A percentile compares a stretch with the other conserved stretches of the same genome.
Conservation (phyloP, 768 basidiomycete species). For the Lactarius hatsudake region DNA sequence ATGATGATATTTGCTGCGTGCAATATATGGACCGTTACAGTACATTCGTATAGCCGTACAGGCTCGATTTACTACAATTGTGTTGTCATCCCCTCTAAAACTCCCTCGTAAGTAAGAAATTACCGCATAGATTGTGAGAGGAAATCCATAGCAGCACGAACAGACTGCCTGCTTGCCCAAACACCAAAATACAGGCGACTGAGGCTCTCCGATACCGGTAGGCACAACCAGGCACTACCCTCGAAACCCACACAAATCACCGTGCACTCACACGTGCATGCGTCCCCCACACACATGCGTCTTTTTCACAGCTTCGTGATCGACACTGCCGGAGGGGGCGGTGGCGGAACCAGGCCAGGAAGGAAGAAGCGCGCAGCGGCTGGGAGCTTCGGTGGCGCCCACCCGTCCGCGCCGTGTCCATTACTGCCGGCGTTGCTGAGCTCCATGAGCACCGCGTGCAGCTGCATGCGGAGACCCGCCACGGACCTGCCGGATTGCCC, state of each 20-base stretch:
- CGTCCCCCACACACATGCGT: background rate
- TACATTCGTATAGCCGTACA: no score
- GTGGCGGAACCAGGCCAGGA: background rate
- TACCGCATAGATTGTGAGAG: background rate
- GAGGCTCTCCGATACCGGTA: background rate
- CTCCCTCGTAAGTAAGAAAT: background rate
- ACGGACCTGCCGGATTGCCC: slow-evolving; percentile 27
- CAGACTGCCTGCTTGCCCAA: no score
- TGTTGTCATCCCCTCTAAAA: background rate
- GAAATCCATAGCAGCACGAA: background rate
- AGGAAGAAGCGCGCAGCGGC: slow-evolving; percentile 6
- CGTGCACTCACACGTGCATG: background rate
- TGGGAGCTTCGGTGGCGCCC: background rate
- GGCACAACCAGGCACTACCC: background rate
- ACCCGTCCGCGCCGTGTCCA: background rate
- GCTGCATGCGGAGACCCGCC: slow-evolving; percentile 25
- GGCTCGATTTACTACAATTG: background rate
- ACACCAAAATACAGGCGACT: background rate
- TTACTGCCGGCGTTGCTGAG: slow-evolving; percentile 11
- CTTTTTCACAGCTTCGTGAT: slow-evolving; percentile 14
- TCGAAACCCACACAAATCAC: background rate
- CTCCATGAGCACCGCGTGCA: slow-evolving; percentile 28
- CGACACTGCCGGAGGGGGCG: slow-evolving; percentile 1
- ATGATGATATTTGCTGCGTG: no score
- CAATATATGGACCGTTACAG: no score